Evolutionary conservation across 306 rosid species (phyloP).

Genomic region (Malus asiatica): DNA sequence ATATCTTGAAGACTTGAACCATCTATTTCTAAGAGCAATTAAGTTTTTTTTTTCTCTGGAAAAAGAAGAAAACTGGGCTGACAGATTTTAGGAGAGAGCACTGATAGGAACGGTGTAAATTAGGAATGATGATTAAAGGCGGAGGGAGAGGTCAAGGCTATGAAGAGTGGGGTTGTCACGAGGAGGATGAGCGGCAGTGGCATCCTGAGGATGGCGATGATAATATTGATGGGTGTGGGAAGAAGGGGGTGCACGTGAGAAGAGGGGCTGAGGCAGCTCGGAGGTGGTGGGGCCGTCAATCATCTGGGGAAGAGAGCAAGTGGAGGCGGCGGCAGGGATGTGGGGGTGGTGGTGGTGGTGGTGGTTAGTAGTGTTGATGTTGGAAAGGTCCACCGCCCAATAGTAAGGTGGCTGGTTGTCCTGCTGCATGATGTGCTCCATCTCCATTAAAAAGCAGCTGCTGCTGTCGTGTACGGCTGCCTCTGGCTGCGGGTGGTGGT

Average conservation of each 20-base stretch:
- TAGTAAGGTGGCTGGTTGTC: neutral
- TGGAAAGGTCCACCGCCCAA: constrained; percentile 5
- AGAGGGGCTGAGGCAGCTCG: neutral
- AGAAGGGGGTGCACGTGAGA: neutral
- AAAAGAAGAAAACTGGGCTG: no score
- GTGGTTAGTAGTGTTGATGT: constrained; percentile 6
- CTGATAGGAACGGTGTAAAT: neutral
- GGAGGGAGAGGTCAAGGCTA: constrained; percentile 23
- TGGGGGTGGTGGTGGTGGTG: neutral
- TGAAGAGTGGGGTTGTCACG: neutral
- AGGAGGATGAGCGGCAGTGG: neutral
- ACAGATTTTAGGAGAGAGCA: neutral
- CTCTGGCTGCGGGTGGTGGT: neutral
- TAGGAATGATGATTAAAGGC: neutral
- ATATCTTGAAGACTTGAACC: neutral
- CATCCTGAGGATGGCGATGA: neutral
- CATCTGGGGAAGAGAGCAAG: neutral
- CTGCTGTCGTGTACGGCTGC: neutral
- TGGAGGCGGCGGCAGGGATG: neutral
- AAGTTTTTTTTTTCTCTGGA: no score
- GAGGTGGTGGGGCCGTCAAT: neutral
- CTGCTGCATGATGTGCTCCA: neutral
- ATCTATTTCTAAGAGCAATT: no score
- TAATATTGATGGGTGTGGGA: neutral
- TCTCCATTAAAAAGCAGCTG: neutral